Evolutionary conservation across 1,284 basidiomycete species (phyloP), one percentile per base, ranked within the genome.

Genomic region (Ceratobasidium theobromae): DNA sequence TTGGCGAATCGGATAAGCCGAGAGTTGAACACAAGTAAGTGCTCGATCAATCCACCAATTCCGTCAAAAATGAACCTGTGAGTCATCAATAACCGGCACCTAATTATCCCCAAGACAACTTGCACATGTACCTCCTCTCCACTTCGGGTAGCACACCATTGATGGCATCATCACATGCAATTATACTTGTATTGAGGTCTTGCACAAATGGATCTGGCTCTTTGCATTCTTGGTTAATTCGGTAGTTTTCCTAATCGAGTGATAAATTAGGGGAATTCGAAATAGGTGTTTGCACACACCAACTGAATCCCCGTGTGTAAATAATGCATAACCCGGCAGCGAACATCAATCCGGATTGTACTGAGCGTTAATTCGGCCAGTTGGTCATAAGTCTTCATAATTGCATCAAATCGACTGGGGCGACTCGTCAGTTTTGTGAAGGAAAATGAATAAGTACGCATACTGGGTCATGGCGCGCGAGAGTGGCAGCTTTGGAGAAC

Each of bases 191-290:
- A 73, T 96, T 98, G 51, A 98, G 81, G 74, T 98, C 93, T 46
- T 91, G 82, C 52, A 98, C 83, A 74, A 95, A 88, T 2, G 91
- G 86, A 74, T 98, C 95, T 0, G 95, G 96, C 74, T 98, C 95
- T 32, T 86, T 81, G 2, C 90, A 87, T 75, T 95, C 93, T 70
- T 86, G 84, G 35, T 91, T 87, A 28, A 93, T 80, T 51, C 82
- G 81, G 73, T 95, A 95, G 69, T 93, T 90, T 30, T 93, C 92
- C 89, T 95, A 71, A 4, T 67, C 41, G 60, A 69, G 40, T 67
- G 40, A 25, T 23, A 3, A 45, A 33, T 40, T 21, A 28, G 3
- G 14, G 41, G 30, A 33, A 14, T n/a, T 25, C 43, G 16, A 53
- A 28, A 68, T 49, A 35, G 54, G 33, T 40, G 32, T 30, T 55